phyloP scores from a whole-genome alignment of 495 filamentous ascomycete species.

The Penicillium crystallinum region DNA sequence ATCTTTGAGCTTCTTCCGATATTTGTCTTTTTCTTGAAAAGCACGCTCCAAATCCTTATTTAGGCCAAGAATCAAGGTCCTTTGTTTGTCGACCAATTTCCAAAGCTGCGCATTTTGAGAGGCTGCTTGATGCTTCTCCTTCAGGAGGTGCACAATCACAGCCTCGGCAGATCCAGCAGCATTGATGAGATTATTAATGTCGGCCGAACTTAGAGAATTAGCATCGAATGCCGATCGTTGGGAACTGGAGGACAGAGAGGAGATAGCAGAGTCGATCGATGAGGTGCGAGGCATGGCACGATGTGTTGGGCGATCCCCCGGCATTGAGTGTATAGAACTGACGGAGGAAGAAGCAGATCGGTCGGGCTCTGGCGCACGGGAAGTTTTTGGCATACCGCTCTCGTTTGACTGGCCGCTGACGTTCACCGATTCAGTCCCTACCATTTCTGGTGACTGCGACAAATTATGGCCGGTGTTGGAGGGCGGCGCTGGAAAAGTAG shows the following conservation, averaged over 20 bases:
- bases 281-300: conserved; percentile 68
- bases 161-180: conserved; percentile 87
- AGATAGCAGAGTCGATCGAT: conserved; percentile 93
- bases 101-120: conserved; percentile 91
- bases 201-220: conserved; percentile 44
- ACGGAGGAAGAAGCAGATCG: conserved; percentile 32
- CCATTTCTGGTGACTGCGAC: conserved; percentile 15
- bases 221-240: conserved; percentile 62
- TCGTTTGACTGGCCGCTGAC: conserved; percentile 16
- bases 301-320: conserved; percentile 30
- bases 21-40: conserved; percentile 91
- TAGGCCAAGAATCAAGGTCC: conserved; percentile 84
- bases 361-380: conserved; percentile 25
- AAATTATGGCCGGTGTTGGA: conserved; percentile 17
- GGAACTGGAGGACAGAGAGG: conserved; percentile 68
- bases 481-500: conserved; percentile 28
- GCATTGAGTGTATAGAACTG: conserved; percentile 27
- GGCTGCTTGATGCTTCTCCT: conserved; percentile 81
- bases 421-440: conserved; percentile 15
- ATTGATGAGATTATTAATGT: conserved; percentile 68
- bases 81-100: conserved; percentile 93
- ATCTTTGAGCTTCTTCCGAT: conserved; percentile 85
- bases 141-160: conserved; percentile 80
- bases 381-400: conserved; percentile 19
- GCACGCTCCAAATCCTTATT: conserved; percentile 93